phyloP scores from a whole-genome alignment of 2,329 filamentous ascomycete genomes.

The Aspergillus flavus region DNA sequence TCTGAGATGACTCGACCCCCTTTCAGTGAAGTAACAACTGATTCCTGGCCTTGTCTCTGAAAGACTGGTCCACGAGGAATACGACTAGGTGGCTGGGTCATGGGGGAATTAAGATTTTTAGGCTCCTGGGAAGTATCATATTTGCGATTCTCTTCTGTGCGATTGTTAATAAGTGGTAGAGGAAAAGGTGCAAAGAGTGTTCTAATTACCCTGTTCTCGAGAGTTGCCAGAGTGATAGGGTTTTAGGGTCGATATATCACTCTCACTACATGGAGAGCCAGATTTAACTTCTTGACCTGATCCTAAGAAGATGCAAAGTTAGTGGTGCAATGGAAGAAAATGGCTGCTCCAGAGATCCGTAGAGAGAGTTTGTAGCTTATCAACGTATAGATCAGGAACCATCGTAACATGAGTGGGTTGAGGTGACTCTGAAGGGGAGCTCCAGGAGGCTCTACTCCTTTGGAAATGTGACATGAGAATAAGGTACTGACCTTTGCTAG shows the following conservation, averaged over 20 bases:
- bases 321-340: background rate
- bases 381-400: background rate
- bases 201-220: background rate
- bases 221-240: background rate
- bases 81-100: background rate
- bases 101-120: background rate
- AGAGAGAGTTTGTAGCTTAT: background rate
- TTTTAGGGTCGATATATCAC: background rate
- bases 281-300: background rate
- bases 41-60: slow-evolving; percentile 4
- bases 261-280: background rate
- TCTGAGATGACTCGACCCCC: slow-evolving; percentile 10
- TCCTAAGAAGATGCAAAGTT: background rate
- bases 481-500: background rate
- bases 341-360: background rate
- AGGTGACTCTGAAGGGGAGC: background rate
- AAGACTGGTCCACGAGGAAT: slow-evolving; percentile 7
- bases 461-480: background rate
- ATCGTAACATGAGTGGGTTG: background rate
- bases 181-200: background rate
- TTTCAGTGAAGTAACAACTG: slow-evolving; percentile 16
- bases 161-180: background rate
- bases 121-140: background rate
- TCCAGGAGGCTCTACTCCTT: background rate
- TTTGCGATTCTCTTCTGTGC: background rate